phyloP scores from a whole-genome alignment of 331 rosid species.

The Dryas integrifolia region DNA sequence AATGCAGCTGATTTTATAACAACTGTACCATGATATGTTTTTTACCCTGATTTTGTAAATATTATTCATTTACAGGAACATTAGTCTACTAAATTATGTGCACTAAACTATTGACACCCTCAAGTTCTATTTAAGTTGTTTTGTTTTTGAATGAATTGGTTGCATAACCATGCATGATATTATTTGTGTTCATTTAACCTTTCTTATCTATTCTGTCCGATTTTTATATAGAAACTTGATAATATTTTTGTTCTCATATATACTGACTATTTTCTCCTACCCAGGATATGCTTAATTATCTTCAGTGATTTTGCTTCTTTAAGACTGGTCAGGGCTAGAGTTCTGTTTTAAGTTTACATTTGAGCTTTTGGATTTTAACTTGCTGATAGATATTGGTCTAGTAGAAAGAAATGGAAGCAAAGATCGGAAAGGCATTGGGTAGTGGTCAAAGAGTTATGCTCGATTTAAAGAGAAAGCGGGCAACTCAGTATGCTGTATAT shows the following conservation, averaged over 20 bases:
- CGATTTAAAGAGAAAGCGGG: conserved; percentile 54
- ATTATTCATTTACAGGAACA: background rate
- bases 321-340: conserved; percentile 36
- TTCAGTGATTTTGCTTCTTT: conserved; percentile 37
- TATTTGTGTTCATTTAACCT: background rate
- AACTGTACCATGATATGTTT: background rate
- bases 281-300: conserved; percentile 49
- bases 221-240: conserved; percentile 9
- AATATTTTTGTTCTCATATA: conserved; percentile 13
- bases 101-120: background rate
- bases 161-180: background rate
- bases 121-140: background rate
- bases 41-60: background rate
- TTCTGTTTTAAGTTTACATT: conserved; percentile 34
- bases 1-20: background rate
- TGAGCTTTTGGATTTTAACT: conserved; percentile 45
- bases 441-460: conserved; percentile 28
- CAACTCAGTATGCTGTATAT: conserved; percentile 34
- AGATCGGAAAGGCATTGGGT: conserved; percentile 58
- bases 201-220: background rate
- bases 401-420: conserved; percentile 62
- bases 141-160: background rate
- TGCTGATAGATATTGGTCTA: conserved; percentile 52
- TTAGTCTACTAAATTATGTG: background rate
- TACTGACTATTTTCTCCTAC: conserved; percentile 27